Percentiles rank a stretch among this genome's conserved stretches.
Conservation (phyloP, 768 basidiomycete species). For the Tricholoma saponaceum region DNA sequence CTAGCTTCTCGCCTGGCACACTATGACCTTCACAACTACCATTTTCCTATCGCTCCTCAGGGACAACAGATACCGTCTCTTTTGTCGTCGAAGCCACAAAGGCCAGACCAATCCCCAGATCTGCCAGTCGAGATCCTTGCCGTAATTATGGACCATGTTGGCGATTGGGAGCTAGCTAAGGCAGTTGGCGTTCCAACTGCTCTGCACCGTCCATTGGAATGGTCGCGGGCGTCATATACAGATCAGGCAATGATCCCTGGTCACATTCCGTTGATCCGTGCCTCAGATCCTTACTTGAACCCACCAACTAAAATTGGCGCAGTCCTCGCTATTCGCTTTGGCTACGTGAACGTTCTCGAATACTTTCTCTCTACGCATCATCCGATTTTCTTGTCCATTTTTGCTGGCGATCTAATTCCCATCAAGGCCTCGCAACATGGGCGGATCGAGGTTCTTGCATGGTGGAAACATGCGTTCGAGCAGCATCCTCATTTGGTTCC, state of each 20-base stretch:
- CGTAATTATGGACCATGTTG: slow-evolving; percentile 72
- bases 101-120: slow-evolving; percentile 44
- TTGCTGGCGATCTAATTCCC: slow-evolving; percentile 67
- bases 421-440: slow-evolving; percentile 77
- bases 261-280: slow-evolving; percentile 54
- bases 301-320: slow-evolving; percentile 72
- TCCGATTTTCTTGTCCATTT: slow-evolving; percentile 58
- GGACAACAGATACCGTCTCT: slow-evolving; percentile 23
- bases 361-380: slow-evolving; percentile 66
- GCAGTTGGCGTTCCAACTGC: slow-evolving; percentile 74
- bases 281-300: slow-evolving; percentile 48
- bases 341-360: slow-evolving; percentile 71
- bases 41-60: slow-evolving; percentile 40
- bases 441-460: slow-evolving; percentile 65
- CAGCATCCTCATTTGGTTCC: slow-evolving; percentile 58
- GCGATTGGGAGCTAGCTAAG: slow-evolving; percentile 81
- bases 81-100: slow-evolving; percentile 23
- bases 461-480: slow-evolving; percentile 73
- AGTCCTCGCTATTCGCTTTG: slow-evolving; percentile 63
- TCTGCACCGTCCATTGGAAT: slow-evolving; percentile 60
- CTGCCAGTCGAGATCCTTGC: slow-evolving; percentile 76
- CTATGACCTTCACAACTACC: slow-evolving; percentile 71
- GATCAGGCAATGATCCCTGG: slow-evolving; percentile 74
- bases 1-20: slow-evolving; percentile 71
- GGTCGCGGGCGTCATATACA: slow-evolving; percentile 64